Evolutionary conservation across 2,329 filamentous ascomycete genomes (phyloP).

Genomic region (Cordyceps cicadae): DNA sequence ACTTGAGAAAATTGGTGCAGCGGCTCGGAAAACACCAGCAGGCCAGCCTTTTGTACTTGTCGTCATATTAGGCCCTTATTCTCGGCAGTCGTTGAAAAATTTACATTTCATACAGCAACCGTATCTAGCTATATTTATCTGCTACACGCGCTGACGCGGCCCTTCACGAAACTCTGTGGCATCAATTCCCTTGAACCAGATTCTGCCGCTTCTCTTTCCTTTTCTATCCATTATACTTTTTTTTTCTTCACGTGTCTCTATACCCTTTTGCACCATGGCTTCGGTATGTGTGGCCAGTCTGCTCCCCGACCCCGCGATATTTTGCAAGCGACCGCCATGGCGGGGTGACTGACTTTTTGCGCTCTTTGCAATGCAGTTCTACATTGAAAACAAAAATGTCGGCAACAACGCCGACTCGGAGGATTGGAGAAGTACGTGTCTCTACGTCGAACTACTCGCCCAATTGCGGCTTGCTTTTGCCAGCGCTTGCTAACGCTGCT

Average conservation of each 20-base stretch:
- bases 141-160: not conserved
- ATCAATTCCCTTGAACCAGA: not conserved
- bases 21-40: not conserved
- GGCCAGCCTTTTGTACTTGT: no score
- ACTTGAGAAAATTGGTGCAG: conserved; percentile 1
- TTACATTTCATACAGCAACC: not conserved
- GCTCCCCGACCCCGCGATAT: conserved; percentile 11
- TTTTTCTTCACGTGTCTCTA: not conserved
- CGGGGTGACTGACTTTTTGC: conserved; percentile 22
- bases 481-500: conserved; percentile 18
- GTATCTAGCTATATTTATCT: no score
- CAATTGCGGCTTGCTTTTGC: not conserved
- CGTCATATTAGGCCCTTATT: not conserved
- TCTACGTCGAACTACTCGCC: conserved; percentile 7
- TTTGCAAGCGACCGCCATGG: conserved; percentile 5
- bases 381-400: conserved; percentile 70
- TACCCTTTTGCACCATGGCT: conserved; percentile 4
- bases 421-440: conserved; percentile 70
- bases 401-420: conserved; percentile 67
- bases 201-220: not conserved
- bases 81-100: not conserved
- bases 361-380: conserved; percentile 41
- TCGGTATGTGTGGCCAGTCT: conserved; percentile 13
- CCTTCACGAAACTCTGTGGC: no score
- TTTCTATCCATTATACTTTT: conserved; percentile 1